Base-by-base conservation (phyloP, 192 early-diverging fungal species). In the Diversispora epigaea region DNA sequence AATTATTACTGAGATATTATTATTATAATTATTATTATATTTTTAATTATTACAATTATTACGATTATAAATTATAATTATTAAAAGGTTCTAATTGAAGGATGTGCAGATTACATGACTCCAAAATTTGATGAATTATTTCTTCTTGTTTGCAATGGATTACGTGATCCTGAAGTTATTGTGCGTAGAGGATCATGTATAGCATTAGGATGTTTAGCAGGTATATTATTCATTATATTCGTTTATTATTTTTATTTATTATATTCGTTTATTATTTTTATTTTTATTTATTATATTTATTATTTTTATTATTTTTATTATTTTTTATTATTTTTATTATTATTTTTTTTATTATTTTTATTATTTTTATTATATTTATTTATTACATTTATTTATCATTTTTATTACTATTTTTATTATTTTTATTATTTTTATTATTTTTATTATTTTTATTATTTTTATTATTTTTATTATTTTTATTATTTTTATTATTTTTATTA, bases 111-210 rank as follows among this genome's bases (percentile, higher is more conserved):
- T 70, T 91, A 87, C 64, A 94, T 94, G 76, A 87, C 91, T 50
- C 81, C 87, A 62, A 88, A 88, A 77, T 87, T 93, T 61, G 86
- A 89, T 60, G 94, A 94, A n/a, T 83, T 97, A 57, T 81, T 96
- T 43, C 81, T 86, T 9, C 76, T 96, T 10, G 86, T 97, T 3
- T 88, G 88, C 76, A 79, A 86, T 50, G 94, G 93, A 50, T 86
- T 97, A 44, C 88, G 93, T 75, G 95, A 97, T 70, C 84, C 89
- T 9, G 89, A 95, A 64, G 82, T 82, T 12, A 82, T 84, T 49
- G 95, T 96, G 55, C 90, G 94, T 71, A 87, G 90, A 17, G 93
- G 93, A 55, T 92, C 92, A 17, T 97, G 95, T 72, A 90, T 97
- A 86, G 92, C 94, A 6, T 81, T 97, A 55, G 87, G 89, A 39